phyloP scores from a whole-genome alignment of 2,329 filamentous ascomycete genomes.

The Clarireedia sp. region DNA sequence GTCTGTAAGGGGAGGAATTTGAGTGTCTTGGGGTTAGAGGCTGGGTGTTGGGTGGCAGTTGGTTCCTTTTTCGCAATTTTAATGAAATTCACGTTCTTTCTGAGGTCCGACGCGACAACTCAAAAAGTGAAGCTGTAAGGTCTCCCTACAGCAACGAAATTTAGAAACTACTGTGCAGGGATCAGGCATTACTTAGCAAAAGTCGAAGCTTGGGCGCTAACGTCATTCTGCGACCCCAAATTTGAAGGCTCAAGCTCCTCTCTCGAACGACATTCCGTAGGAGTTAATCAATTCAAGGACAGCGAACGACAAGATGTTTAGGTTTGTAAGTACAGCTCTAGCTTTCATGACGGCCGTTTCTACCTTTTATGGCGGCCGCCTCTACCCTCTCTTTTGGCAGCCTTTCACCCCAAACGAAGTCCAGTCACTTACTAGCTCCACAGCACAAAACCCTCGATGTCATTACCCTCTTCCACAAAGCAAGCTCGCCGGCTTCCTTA shows the following conservation, averaged over 20 bases:
- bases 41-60: background rate
- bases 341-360: background rate
- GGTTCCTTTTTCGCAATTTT: background rate
- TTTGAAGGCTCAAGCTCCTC: background rate
- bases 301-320: slow-evolving; percentile 27
- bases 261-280: background rate
- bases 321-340: slow-evolving; percentile 25
- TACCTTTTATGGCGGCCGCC: too few species aligned
- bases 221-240: background rate
- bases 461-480: slow-evolving; percentile 91
- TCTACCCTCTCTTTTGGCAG: background rate
- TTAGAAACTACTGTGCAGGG: background rate
- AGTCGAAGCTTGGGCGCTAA: background rate
- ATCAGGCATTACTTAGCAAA: background rate
- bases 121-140: background rate
- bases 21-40: background rate
- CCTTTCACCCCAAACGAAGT: background rate
- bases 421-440: background rate
- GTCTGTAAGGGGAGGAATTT: slow-evolving; percentile 6
- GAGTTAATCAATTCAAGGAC: background rate
- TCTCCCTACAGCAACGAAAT: background rate
- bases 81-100: background rate
- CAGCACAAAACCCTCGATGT: slow-evolving; percentile 79
- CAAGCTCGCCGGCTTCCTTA: slow-evolving; percentile 62
- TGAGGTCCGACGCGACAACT: slow-evolving; percentile 9